Percentiles rank a stretch among this genome's conserved stretches.
phyloP scores from a whole-genome alignment of 768 basidiomycete genomes.

The Pulveroboletus sp. region DNA sequence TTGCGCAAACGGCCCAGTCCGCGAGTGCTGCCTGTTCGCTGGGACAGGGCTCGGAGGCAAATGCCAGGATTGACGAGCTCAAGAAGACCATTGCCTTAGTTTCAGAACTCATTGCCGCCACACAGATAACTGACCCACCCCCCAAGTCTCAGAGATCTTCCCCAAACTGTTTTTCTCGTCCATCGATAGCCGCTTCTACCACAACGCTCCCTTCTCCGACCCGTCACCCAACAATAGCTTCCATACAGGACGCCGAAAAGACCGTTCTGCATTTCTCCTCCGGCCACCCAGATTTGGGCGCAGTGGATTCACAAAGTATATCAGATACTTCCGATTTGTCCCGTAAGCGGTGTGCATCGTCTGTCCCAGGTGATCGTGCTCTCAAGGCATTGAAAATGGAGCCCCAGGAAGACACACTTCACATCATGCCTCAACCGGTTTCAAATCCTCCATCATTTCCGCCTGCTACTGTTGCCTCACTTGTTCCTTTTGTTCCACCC shows the following conservation, averaged over 20 bases:
- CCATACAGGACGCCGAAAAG: slow-evolving; percentile 25
- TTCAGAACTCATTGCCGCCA: slow-evolving; percentile 49
- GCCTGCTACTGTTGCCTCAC: slow-evolving; percentile 20
- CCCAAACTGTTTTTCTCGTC: slow-evolving; percentile 19
- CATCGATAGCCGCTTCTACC: slow-evolving; percentile 39
- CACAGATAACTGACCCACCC: slow-evolving; percentile 32
- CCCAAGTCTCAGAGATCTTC: slow-evolving; percentile 31
- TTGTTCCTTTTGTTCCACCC: slow-evolving; percentile 26
- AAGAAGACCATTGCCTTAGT: slow-evolving; percentile 50
- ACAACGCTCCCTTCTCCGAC: slow-evolving; percentile 22
- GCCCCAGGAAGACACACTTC: slow-evolving; percentile 39
- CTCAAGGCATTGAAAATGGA: slow-evolving; percentile 48
- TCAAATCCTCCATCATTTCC: slow-evolving; percentile 23
- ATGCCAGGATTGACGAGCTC: slow-evolving; percentile 50
- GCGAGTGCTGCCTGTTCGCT: slow-evolving; percentile 47
- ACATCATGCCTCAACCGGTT: slow-evolving; percentile 20
- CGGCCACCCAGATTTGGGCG: slow-evolving; percentile 9
- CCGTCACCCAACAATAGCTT: slow-evolving; percentile 17
- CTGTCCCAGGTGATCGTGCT: slow-evolving; percentile 41
- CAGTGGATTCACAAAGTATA: slow-evolving; percentile 21
- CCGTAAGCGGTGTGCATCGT: slow-evolving; percentile 49
- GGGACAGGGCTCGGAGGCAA: slow-evolving; percentile 44
- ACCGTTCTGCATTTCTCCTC: slow-evolving; percentile 17
- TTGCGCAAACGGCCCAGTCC: slow-evolving; percentile 55
- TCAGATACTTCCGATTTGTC: slow-evolving; percentile 38